These are phyloP conservation scores for Eustoma russellianum DNA, from an alignment of 257 asterid genomes.

Conservation along the genomic window DNA sequence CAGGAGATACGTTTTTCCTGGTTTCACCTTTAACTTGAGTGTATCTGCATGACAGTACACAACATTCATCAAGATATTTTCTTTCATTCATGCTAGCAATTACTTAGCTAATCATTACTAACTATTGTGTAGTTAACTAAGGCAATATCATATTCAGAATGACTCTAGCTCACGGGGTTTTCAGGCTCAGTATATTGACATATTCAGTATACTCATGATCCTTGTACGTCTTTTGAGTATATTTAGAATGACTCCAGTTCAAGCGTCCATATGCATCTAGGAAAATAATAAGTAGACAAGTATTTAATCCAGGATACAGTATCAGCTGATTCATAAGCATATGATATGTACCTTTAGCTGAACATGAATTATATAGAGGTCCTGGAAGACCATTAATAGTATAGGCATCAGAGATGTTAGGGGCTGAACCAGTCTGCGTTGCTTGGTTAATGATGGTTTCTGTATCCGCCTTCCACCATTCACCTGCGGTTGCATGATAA, in stretches of 20 bases:
- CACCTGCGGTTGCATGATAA: constrained; percentile 25
- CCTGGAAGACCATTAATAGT: constrained; percentile 68
- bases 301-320: neutral
- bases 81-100: neutral
- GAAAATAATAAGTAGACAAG: neutral
- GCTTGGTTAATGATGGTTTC: constrained; percentile 48
- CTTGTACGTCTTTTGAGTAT: too few relatives aligned
- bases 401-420: constrained; percentile 53
- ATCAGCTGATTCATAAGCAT: too few relatives aligned
- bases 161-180: neutral
- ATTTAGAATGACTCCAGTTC: too few relatives aligned
- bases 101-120: too few relatives aligned
- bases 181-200: too few relatives aligned
- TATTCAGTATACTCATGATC: neutral
- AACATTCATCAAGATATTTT: neutral
- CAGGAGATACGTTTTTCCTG: constrained; percentile 49
- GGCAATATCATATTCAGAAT: neutral
- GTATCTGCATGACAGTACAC: constrained; percentile 26
- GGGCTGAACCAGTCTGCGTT: constrained; percentile 45
- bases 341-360: constrained; percentile 30
- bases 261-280: too few relatives aligned
- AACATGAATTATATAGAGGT: constrained; percentile 39
- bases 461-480: constrained; percentile 66
- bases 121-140: too few relatives aligned
- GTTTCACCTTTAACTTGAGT: constrained; percentile 45